Evolutionary conservation across 2,329 filamentous ascomycete species (phyloP).

Genomic region (Fusarium cicatricum): DNA sequence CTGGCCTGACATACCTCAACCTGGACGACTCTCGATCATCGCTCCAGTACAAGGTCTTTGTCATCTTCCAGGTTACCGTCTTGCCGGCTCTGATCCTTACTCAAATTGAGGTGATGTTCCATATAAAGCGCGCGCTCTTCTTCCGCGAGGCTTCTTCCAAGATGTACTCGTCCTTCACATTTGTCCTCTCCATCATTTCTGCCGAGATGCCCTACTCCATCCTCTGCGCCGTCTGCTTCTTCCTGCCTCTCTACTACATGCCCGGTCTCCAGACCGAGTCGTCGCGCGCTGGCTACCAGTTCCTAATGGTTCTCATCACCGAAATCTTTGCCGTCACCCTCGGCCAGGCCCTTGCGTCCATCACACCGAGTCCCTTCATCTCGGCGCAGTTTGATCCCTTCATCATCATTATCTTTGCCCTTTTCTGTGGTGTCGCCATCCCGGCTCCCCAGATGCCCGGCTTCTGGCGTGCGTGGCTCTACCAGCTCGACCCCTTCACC

Average conservation of each 20-base stretch:
- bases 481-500: conserved; percentile 69
- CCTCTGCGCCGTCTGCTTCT: conserved; percentile 82
- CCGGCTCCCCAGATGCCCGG: conserved; percentile 76
- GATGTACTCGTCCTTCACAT: conserved; percentile 84
- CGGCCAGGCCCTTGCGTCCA: conserved; percentile 76
- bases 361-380: conserved; percentile 82
- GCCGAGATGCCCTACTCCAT: conserved; percentile 87
- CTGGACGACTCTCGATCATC: conserved; percentile 78
- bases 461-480: conserved; percentile 82
- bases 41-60: conserved; percentile 86
- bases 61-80: conserved; percentile 90
- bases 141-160: conserved; percentile 88
- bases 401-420: conserved; percentile 80
- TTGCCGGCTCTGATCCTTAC: conserved; percentile 83
- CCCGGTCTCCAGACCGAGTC: conserved; percentile 73
- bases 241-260: conserved; percentile 84
- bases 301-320: conserved; percentile 83
- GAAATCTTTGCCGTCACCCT: conserved; percentile 86
- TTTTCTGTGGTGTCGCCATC: conserved; percentile 90
- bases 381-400: conserved; percentile 83
- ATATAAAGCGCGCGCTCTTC: conserved; percentile 80
- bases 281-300: conserved; percentile 81
- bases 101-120: conserved; percentile 83
- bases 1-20: conserved; percentile 80
- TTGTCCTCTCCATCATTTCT: conserved; percentile 78